These are phyloP conservation scores for Boletales sp. DNA, from an alignment of 768 basidiomycete species.

Conservation along the genomic window DNA sequence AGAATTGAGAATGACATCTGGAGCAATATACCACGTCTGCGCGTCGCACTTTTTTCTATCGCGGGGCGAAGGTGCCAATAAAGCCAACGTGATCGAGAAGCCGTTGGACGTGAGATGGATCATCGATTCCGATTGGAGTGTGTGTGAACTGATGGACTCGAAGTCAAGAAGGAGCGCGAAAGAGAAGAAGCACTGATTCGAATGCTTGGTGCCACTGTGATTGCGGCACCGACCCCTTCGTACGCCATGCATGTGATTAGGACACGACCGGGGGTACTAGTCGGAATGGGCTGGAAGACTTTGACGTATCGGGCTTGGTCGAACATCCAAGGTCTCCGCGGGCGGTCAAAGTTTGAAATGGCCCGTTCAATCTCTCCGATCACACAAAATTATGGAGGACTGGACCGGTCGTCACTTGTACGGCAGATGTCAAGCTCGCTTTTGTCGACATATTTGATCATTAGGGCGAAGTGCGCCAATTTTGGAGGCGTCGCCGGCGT, in stretches of 20 bases:
- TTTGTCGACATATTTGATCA: slow-evolving; percentile 6
- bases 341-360: slow-evolving; percentile 3
- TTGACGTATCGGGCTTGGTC: too few species aligned
- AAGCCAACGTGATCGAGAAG: neutral
- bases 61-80: neutral
- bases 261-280: neutral
- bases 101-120: slow-evolving; percentile 5
- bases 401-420: neutral
- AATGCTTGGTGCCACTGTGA: neutral
- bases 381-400: neutral
- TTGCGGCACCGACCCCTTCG: slow-evolving; percentile 9
- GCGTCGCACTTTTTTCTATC: neutral
- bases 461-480: neutral
- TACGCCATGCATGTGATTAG: neutral
- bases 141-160: slow-evolving; percentile 1
- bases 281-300: too few species aligned
- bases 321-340: slow-evolving; percentile 13
- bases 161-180: slow-evolving; percentile 5
- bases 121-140: neutral
- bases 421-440: neutral
- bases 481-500: slow-evolving; percentile 3
- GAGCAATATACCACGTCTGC: neutral
- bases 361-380: neutral
- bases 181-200: slow-evolving; percentile 14
- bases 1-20: slow-evolving; percentile 4